Percentiles rank a stretch among this genome's conserved stretches.
These are phyloP conservation scores for Pseudogymnoascus sp. DNA, from an alignment of 2,329 filamentous ascomycete genomes.

Conservation along the genomic window DNA sequence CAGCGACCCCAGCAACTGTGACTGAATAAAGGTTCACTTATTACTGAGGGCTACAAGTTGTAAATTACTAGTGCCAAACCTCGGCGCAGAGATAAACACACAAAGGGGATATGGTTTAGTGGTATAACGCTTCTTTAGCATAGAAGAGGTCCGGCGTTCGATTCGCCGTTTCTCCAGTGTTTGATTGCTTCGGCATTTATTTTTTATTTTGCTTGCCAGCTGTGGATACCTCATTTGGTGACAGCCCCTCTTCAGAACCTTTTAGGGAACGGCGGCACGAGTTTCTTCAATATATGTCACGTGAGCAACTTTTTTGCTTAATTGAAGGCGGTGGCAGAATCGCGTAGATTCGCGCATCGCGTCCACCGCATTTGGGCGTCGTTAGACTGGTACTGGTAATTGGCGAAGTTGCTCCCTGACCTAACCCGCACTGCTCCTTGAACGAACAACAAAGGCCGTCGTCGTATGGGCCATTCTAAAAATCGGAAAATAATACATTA, in stretches of 20 bases:
- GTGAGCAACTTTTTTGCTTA: background rate
- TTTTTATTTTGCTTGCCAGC: background rate
- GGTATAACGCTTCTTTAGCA: slow-evolving; percentile 19
- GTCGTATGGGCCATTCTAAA: background rate
- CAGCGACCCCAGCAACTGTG: background rate
- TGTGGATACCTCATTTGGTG: background rate
- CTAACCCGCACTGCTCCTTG: background rate
- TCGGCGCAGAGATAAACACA: slow-evolving; percentile 11
- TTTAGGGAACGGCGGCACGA: background rate
- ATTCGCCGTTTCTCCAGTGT: slow-evolving; percentile 15
- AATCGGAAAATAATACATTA: background rate
- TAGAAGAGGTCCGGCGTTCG: slow-evolving; percentile 13
- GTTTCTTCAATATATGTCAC: background rate
- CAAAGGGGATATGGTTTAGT: slow-evolving; percentile 13
- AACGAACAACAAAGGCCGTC: background rate
- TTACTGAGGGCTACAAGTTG: background rate
- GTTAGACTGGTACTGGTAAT: slow-evolving; percentile 7
- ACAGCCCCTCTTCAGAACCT: background rate
- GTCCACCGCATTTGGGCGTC: slow-evolving; percentile 10
- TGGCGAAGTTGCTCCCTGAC: slow-evolving; percentile 1
- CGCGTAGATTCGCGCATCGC: slow-evolving; percentile 11
- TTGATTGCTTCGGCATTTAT: background rate
- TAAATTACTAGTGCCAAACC: background rate
- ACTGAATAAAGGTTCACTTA: background rate
- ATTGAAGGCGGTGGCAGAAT: slow-evolving; percentile 9